phyloP scores from a whole-genome alignment of 768 basidiomycete genomes.

The Mycena haematopus region DNA sequence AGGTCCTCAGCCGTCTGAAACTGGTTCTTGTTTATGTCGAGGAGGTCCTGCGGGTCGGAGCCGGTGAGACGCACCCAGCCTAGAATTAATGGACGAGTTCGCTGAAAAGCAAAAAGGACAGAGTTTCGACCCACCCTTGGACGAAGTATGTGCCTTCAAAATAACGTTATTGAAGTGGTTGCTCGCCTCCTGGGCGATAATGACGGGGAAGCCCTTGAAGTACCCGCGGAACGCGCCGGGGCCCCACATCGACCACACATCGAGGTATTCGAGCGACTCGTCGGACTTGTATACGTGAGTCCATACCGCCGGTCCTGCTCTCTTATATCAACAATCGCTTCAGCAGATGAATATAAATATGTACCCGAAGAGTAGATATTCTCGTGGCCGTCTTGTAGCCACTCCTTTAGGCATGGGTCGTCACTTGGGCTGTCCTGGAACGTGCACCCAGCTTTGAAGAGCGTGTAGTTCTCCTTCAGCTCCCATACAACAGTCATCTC shows the following conservation, averaged over 20 bases:
- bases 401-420: constrained; percentile 19
- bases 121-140: constrained; percentile 4
- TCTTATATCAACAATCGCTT: not conserved
- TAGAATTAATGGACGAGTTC: not conserved
- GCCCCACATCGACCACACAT: constrained; percentile 25
- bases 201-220: constrained; percentile 16
- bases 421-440: not conserved
- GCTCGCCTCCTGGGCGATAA: not conserved
- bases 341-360: not conserved
- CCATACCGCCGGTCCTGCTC: constrained; percentile 11
- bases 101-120: not conserved
- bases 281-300: constrained; percentile 12
- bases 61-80: constrained; percentile 25
- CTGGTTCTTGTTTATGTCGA: constrained; percentile 26
- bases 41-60: constrained; percentile 16
- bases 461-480: constrained; percentile 23
- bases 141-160: constrained; percentile 17
- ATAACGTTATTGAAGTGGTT: constrained; percentile 26
- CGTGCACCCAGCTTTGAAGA: constrained; percentile 22
- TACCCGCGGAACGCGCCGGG: constrained; percentile 22
- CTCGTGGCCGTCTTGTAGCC: constrained; percentile 7
- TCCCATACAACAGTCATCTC: constrained; percentile 24
- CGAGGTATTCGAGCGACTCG: constrained; percentile 15
- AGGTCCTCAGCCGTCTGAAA: constrained; percentile 18
- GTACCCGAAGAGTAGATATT: constrained; percentile 23